These are phyloP conservation scores for Sarocladium brachiariae DNA, from an alignment of 2,329 filamentous ascomycete genomes.

Conservation along the genomic window DNA sequence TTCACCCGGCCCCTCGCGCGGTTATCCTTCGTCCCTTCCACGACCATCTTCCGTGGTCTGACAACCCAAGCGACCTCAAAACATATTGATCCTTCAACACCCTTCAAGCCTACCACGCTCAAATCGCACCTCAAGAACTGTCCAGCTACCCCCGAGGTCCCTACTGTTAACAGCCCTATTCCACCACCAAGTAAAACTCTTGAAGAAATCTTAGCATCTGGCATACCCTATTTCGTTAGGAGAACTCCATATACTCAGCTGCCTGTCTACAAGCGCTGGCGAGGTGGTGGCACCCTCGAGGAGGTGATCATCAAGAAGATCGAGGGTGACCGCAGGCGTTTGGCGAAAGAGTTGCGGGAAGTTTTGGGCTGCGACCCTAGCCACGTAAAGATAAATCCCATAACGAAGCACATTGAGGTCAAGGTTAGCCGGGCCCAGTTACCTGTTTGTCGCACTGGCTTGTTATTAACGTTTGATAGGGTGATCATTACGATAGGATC, in stretches of 20 bases:
- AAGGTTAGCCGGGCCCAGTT: conserved; percentile 38
- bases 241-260: conserved; percentile 66
- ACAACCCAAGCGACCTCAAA: neutral
- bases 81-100: conserved; percentile 16
- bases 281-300: conserved; percentile 68
- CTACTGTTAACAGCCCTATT: conserved; percentile 18
- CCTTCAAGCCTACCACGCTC: conserved; percentile 17
- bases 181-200: conserved; percentile 24
- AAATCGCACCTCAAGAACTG: conserved; percentile 18
- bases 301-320: conserved; percentile 73
- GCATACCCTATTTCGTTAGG: conserved; percentile 58
- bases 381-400: conserved; percentile 45
- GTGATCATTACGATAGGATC: conserved; percentile 23
- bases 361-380: conserved; percentile 50
- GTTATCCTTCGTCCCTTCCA: neutral
- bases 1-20: conserved; percentile 1
- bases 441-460: neutral
- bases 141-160: conserved; percentile 13
- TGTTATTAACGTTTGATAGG: conserved; percentile 21
- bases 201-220: conserved; percentile 19
- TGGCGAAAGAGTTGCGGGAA: conserved; percentile 57
- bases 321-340: conserved; percentile 59
- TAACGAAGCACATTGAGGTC: conserved; percentile 68
- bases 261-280: conserved; percentile 68
- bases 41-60: neutral